Percentiles rank a stretch among this genome's conserved stretches.
These are phyloP conservation scores for Monosporascus sp. DNA, from an alignment of 2,329 filamentous ascomycete genomes.

Conservation along the genomic window DNA sequence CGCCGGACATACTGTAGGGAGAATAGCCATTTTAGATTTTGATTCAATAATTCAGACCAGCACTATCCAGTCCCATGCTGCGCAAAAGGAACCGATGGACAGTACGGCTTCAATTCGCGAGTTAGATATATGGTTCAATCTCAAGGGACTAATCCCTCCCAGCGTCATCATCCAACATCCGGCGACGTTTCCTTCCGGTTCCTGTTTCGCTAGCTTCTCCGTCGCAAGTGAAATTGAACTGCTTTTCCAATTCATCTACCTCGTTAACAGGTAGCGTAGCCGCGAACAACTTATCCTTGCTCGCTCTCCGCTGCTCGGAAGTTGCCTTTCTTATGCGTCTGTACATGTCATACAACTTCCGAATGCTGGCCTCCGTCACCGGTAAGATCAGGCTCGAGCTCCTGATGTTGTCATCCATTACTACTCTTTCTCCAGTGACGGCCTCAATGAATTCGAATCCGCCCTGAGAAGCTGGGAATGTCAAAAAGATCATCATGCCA, in stretches of 20 bases:
- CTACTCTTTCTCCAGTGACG: conserved; percentile 3
- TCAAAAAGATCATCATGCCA: conserved; percentile 8
- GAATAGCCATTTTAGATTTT: too few species aligned
- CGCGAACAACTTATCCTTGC: conserved; percentile 9
- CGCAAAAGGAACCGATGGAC: too few species aligned
- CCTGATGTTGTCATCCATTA: background rate
- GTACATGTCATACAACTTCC: conserved; percentile 11
- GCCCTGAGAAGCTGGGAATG: background rate
- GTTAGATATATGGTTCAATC: too few species aligned
- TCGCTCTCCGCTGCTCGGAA: conserved; percentile 9
- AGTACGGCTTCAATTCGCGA: too few species aligned
- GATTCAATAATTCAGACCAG: too few species aligned
- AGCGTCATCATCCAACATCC: conserved; percentile 9
- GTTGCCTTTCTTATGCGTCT: conserved; percentile 7
- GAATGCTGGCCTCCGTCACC: conserved; percentile 8
- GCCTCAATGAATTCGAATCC: conserved; percentile 5
- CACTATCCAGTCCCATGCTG: too few species aligned
- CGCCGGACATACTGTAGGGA: too few species aligned
- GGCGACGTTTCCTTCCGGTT: conserved; percentile 7
- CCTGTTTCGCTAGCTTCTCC: background rate
- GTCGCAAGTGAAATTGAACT: conserved; percentile 4
- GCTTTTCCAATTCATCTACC: conserved; percentile 9
- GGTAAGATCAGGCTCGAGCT: conserved; percentile 7
- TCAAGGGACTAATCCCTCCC: background rate
- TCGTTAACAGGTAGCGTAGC: conserved; percentile 5